Evolutionary conservation across 345 rosid species (phyloP).

Genomic region (Eucalyptus erythrocorys): DNA sequence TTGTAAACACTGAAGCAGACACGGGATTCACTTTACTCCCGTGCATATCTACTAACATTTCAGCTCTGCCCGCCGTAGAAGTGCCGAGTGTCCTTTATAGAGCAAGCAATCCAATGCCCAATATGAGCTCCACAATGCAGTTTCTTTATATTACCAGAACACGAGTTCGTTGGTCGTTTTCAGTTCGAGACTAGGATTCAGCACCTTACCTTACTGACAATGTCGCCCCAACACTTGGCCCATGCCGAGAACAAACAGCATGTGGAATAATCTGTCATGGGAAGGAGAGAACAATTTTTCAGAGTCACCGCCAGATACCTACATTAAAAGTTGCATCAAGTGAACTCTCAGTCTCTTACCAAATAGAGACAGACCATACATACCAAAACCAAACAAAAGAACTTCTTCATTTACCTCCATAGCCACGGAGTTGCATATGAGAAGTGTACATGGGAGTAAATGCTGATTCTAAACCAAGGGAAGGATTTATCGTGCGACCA

Average conservation of each 20-base stretch:
- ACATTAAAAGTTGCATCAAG: background rate
- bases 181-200: background rate
- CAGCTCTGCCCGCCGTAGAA: slow-evolving; percentile 63
- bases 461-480: slow-evolving; percentile 77
- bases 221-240: slow-evolving; percentile 73
- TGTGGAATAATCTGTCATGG: slow-evolving; percentile 70
- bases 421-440: slow-evolving; percentile 69
- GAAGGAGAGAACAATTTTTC: background rate
- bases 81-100: slow-evolving; percentile 54
- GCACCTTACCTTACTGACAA: slow-evolving; percentile 68
- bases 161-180: background rate
- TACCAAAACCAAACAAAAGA: background rate
- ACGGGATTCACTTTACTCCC: slow-evolving; percentile 46
- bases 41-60: slow-evolving; percentile 61
- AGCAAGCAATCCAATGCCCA: slow-evolving; percentile 62
- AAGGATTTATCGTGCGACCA: slow-evolving; percentile 45
- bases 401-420: slow-evolving; percentile 52
- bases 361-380: background rate
- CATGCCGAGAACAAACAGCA: slow-evolving; percentile 73
- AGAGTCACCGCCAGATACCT: background rate
- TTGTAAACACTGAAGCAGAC: background rate
- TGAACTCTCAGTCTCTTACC: slow-evolving; percentile 14
- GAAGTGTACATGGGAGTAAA: slow-evolving; percentile 62
- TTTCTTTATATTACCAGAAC: background rate
- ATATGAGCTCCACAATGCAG: background rate